A percentile compares a stretch with the other conserved stretches of the same genome.
Evolutionary conservation across 2,329 filamentous ascomycete genomes (phyloP).

Genomic region (Talaromyces rugulosus): DNA sequence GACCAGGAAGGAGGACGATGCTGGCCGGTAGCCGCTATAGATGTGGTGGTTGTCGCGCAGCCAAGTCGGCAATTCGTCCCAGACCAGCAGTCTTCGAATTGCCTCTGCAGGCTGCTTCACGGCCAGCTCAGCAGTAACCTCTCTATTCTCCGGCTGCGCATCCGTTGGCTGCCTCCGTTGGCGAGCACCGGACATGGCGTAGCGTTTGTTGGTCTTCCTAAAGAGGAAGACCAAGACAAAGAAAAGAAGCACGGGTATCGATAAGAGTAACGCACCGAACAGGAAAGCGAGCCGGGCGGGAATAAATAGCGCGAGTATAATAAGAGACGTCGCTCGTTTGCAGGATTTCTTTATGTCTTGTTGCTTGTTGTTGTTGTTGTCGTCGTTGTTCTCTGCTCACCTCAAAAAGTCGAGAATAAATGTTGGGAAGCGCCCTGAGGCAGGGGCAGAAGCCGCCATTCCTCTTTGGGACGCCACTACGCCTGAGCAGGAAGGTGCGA

Average conservation of each 20-base stretch:
- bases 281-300: background rate
- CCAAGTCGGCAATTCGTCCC: conserved; percentile 51
- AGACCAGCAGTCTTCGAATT: conserved; percentile 41
- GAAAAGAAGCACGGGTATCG: background rate
- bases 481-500: background rate
- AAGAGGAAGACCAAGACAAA: conserved; percentile 1
- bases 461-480: background rate
- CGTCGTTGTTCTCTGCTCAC: background rate
- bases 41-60: conserved; percentile 67
- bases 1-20: conserved; percentile 56
- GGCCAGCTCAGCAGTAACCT: conserved; percentile 20
- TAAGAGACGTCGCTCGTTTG: background rate
- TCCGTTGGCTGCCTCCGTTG: conserved; percentile 26
- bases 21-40: conserved; percentile 60
- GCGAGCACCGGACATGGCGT: conserved; percentile 16
- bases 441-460: background rate
- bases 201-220: background rate
- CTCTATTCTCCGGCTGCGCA: conserved; percentile 20
- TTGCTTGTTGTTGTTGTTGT: background rate
- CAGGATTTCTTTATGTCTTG: background rate
- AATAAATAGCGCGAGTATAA: conserved; percentile 3
- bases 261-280: background rate
- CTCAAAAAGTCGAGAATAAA: background rate
- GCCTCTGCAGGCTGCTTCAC: conserved; percentile 25
- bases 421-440: conserved; percentile 6